Base-by-base conservation (phyloP, 352 stramenopile genomes). In the Pythium grandisporangium region DNA sequence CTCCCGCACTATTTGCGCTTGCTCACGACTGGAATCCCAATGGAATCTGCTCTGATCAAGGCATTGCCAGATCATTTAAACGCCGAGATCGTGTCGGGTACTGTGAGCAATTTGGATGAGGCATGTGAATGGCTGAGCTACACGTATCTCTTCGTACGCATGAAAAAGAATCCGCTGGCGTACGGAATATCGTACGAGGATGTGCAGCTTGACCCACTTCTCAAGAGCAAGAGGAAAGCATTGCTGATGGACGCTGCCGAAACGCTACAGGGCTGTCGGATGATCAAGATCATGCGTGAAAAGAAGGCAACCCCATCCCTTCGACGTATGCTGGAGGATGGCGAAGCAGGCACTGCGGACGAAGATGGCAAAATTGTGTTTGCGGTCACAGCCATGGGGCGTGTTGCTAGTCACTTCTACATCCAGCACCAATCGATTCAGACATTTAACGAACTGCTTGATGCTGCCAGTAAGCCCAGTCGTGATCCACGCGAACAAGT, bases 111-210 rank as follows among this genome's bases (percentile, higher is more conserved):
- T 43, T 73, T 99, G 5, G 63, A 93, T 3, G 95, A 99, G 59
- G 96, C 93, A 3, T 93, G 95, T 12, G 80, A 87, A 30, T 99
- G 96, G 96, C 76, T 99, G 24, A 93, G 80, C 36, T 98, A 98
- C 62, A 99, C 97, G 10, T 99, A 99, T 65, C 53, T 99, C n/a
- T 98, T 98, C 58, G 93, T 99, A 10, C 80, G 96, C 22, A 99
- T 99, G 95, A 73, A 81, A 27, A 96, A 96, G 52, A 99, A 99
- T 54, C 97, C 97, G 11, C 49, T 99, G 23, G 84, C 87, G 0
- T 99, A 99, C 66, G 96, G 96, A 17, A 96, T 99, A 45, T 95
- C 77, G 43, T 66, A 87, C 17, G 90, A 97, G 27, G 85, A 98
- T 45, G 70, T 90, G 6, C 76, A 95, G 36, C 69, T 75, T 20